Conservation (phyloP, 2,329 filamentous ascomycete genomes). For the Alternaria sp. region DNA sequence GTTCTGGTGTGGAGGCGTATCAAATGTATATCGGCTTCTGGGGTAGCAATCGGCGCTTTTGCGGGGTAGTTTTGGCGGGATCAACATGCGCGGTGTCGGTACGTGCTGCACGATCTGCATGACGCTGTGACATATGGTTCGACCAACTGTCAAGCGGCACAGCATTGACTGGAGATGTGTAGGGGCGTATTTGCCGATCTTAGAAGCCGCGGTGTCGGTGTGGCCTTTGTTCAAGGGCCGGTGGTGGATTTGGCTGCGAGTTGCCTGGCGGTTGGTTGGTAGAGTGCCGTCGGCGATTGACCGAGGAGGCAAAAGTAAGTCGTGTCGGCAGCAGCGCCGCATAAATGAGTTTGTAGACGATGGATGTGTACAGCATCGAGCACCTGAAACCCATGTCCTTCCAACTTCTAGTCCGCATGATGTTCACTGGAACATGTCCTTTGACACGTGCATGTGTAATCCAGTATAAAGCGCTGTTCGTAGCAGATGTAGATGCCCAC, state of each 20-base stretch:
- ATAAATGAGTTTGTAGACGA: neutral
- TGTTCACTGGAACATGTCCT: neutral
- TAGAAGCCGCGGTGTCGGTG: conserved; percentile 16
- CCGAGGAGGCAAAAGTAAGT: conserved; percentile 3
- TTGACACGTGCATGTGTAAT: neutral
- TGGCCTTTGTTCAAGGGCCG: conserved; percentile 6
- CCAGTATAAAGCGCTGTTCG: neutral
- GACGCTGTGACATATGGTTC: conserved; percentile 22
- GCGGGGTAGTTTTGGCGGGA: conserved; percentile 32
- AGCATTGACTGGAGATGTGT: neutral
- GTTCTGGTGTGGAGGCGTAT: conserved; percentile 17
- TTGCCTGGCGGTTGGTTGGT: neutral
- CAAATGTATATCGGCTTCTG: conserved; percentile 20
- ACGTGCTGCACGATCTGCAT: conserved; percentile 17
- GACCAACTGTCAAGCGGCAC: conserved; percentile 8
- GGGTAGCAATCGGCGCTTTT: conserved; percentile 26
- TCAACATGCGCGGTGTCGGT: conserved; percentile 15
- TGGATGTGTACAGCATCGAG: neutral
- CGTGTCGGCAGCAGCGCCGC: conserved; percentile 8
- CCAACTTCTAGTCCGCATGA: neutral
- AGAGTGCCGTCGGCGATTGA: conserved; percentile 1
- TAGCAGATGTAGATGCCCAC: neutral
- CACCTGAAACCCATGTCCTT: neutral
- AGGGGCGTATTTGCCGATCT: conserved; percentile 20
- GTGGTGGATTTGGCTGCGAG: conserved; percentile 1